These are phyloP conservation scores for Lachnellula cervina DNA, from an alignment of 2,329 filamentous ascomycete genomes.

Conservation along the genomic window DNA sequence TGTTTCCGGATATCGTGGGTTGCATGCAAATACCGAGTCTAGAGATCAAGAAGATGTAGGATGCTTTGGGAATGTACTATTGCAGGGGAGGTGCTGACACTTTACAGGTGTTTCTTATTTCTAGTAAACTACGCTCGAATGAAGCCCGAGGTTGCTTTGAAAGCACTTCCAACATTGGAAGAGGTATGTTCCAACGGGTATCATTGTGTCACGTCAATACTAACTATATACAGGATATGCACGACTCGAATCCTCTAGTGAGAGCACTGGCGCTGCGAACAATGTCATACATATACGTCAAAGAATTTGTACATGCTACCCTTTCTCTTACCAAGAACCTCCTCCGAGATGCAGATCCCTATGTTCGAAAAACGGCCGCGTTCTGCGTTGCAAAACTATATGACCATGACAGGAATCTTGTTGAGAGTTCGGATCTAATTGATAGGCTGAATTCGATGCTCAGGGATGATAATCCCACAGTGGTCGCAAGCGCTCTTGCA, in stretches of 20 bases:
- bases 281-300: slow-evolving; percentile 95
- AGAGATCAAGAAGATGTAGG: slow-evolving; percentile 99
- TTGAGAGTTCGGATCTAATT: slow-evolving; percentile 88
- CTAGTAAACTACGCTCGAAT: slow-evolving; percentile 94
- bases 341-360: slow-evolving; percentile 82
- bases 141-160: slow-evolving; percentile 89
- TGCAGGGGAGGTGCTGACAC: slow-evolving; percentile 18
- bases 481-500: slow-evolving; percentile 89
- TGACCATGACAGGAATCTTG: slow-evolving; percentile 86
- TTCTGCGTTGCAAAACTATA: slow-evolving; percentile 97
- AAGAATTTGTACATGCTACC: slow-evolving; percentile 90
- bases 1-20: slow-evolving; percentile 90
- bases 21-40: slow-evolving; percentile 94
- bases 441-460: slow-evolving; percentile 85
- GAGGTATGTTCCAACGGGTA: slow-evolving; percentile 48
- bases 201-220: background rate
- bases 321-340: slow-evolving; percentile 78
- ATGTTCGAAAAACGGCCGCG: slow-evolving; percentile 94
- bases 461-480: slow-evolving; percentile 93
- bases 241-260: slow-evolving; percentile 86
- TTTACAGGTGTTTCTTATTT: slow-evolving; percentile 86
- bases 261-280: slow-evolving; percentile 88
- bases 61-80: slow-evolving; percentile 6
- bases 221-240: slow-evolving; percentile 65
- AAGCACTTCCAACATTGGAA: slow-evolving; percentile 83